Evolutionary conservation across 768 basidiomycete genomes (phyloP), one percentile per base, ranked within the genome.

Genomic region (Grammothele lineata): DNA sequence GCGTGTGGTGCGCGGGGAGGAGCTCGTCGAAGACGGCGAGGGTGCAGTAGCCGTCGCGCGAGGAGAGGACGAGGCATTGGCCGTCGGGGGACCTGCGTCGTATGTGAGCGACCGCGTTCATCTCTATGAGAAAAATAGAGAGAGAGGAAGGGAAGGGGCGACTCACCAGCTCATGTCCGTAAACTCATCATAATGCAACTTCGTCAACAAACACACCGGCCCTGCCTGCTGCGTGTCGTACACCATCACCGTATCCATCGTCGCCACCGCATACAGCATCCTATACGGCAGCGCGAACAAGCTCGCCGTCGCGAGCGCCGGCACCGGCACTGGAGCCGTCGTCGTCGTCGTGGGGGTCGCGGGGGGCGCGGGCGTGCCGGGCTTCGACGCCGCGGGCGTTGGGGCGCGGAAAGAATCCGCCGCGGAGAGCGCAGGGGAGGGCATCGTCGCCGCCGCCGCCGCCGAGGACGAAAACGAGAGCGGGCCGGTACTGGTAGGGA

Each of bases 31-130:
- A 97, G 18, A 90, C 77, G 56, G 96, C 76, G 47, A 97, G 77
- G 1, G 95, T 96, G 70, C 96, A 98, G 66, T 98, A 99, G 0
- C 96, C 96, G 62, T 99, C 96, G 22, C 92, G 82, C 1, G 92
- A 90, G 1, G 93, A 87, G 22, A 97, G 79, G 40, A 98, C 80
- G 15, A 99, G 76, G 34, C 88, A 81, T 65, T 96, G 92, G 3
- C 96, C 96, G 58, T 98, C 96, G 1, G 92, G 83, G 1, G 95
- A 95, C 95, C 95, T 98, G 58, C n/a, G n/a, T n/a, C n/a, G n/a
- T n/a, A n/a, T n/a, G n/a, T n/a, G n/a, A n/a, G n/a, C n/a, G n/a
- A n/a, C n/a, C n/a, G n/a, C n/a, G n/a, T n/a, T n/a, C n/a, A n/a
- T n/a, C n/a, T n/a, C n/a, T n/a, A n/a, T 21, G 25, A 22, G 25